Evolutionary conservation across 257 asterid genomes (phyloP), one percentile per base, ranked within the genome.

Genomic region (Salvia rosmarinus): DNA sequence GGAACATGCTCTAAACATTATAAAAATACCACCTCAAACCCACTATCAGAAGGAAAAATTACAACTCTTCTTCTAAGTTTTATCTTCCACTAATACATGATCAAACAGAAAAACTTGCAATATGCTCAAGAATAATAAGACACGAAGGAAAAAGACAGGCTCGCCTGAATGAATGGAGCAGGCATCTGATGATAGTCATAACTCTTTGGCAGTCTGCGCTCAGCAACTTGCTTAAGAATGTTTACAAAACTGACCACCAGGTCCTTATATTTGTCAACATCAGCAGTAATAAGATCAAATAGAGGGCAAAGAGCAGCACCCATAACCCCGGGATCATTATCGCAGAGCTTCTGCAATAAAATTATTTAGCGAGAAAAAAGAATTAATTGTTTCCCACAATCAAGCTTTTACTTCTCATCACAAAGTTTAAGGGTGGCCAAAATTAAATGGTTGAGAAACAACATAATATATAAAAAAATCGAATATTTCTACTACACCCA

Each of bases 101-200:
- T 17, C 1, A 55, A 46, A 56, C 16, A 64, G 20, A 47, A 63
- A 28, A 63, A 28, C 28, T 17, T 43, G 60, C 54, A 6, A 14
- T 7, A 57, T 62, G 42, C 11, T 47, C 19, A 14, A 21, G 21
- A 59, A 44, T 28, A 43, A 44, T 14, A 58, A 32, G 44, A 65
- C 47, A 34, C 3, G 51, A 52, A 43, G 35, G 32, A 44, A 59
- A 42, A 39, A 8, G 28, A 19, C 44, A 64, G 23, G 52, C 67
- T 46, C 44, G 78, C 99, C 98, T 95, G 99, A 81, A 95, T 84
- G 82, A 95, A 95, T 25, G 98, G 99, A 72, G 99, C 98, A 63
- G 99, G 97, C 96, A 86, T 88, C 84, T 91, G 98, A 85, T 95
- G 99, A 79, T 91, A 95, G 81, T 95, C 99, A 56, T 89, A 95